Percentiles rank a stretch among this genome's conserved stretches.
Evolutionary conservation across 2,329 filamentous ascomycete genomes (phyloP).

Genomic region (Apiospora phragmitis): DNA sequence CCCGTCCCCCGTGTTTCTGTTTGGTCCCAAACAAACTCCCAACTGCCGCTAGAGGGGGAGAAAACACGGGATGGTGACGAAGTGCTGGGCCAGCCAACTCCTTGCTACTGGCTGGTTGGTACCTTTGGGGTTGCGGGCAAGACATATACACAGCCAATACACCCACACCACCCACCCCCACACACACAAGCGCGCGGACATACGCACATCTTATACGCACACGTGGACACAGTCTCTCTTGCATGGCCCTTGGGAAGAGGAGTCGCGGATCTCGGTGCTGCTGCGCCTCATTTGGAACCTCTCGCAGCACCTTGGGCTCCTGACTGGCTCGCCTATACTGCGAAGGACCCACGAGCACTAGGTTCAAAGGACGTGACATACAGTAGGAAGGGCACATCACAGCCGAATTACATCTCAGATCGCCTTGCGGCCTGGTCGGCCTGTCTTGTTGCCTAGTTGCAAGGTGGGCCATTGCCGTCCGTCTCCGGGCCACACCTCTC

Average conservation of each 20-base stretch:
- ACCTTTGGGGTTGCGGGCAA: neutral
- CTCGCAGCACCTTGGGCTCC: neutral
- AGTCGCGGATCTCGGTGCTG: neutral
- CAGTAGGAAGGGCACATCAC: neutral
- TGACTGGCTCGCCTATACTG: neutral
- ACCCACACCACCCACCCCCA: neutral
- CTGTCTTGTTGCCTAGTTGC: neutral
- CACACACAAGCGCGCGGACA: neutral
- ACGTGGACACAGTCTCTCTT: conserved; percentile 3
- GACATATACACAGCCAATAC: neutral
- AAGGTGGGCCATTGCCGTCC: neutral
- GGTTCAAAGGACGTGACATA: neutral
- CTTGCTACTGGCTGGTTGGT: neutral
- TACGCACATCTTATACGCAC: neutral
- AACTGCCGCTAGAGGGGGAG: neutral
- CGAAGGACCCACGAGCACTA: neutral
- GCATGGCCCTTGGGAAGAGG: neutral
- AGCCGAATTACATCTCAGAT: neutral
- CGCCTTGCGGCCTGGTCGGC: neutral
- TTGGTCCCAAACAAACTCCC: neutral
- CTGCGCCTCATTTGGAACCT: neutral
- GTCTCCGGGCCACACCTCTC: neutral
- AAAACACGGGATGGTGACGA: neutral
- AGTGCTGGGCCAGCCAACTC: neutral
- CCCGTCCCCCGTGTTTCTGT: conserved; percentile 6